phyloP scores from a whole-genome alignment of 306 rosid species.

The Morella rubra region DNA sequence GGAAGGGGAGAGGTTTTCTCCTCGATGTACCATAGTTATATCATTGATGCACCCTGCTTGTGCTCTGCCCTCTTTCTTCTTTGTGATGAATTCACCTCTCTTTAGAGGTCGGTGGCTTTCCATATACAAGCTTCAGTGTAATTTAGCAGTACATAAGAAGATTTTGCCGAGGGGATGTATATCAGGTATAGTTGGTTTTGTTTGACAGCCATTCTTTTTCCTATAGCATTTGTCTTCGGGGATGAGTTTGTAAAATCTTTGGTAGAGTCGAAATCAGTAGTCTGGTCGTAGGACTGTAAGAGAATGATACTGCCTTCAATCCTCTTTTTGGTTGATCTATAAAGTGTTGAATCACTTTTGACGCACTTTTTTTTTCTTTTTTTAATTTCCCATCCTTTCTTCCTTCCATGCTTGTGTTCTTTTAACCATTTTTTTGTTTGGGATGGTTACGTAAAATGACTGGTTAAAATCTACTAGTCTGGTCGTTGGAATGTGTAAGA shows the following conservation, averaged over 20 bases:
- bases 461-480: background rate
- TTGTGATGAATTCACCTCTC: constrained; percentile 24
- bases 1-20: constrained; percentile 10
- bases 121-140: constrained; percentile 38
- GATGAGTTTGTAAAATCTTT: constrained; percentile 18
- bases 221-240: background rate
- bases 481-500: background rate
- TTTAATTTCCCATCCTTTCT: background rate
- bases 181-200: constrained; percentile 35
- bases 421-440: background rate
- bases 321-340: background rate
- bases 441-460: background rate
- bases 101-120: constrained; percentile 31
- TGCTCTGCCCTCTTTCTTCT: constrained; percentile 8
- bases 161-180: constrained; percentile 40
- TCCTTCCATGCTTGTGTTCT: background rate
- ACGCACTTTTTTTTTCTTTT: background rate
- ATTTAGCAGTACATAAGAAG: constrained; percentile 43
- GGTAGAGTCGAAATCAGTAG: background rate
- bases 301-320: background rate
- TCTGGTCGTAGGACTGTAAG: constrained; percentile 1
- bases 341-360: background rate
- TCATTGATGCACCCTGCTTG: constrained; percentile 16
- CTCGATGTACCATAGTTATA: constrained; percentile 21
- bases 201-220: constrained; percentile 3